Evolutionary conservation across 139 green algal species (phyloP).

Genomic region (Micromonas pusilla): DNA sequence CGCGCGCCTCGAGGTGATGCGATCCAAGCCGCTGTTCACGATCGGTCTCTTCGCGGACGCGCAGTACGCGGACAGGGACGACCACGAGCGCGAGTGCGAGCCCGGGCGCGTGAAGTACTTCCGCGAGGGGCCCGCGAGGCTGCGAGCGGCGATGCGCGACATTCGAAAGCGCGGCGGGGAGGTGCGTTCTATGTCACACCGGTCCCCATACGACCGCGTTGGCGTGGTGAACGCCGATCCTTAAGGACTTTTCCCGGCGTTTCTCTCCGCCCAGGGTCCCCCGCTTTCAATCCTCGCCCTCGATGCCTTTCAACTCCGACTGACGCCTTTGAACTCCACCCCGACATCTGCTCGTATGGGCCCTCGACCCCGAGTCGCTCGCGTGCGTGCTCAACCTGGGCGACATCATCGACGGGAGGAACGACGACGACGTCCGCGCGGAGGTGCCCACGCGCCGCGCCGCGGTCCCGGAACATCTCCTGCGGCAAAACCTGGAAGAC

Average conservation of each 20-base stretch:
- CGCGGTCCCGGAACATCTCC: not conserved
- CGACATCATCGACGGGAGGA: constrained; percentile 57
- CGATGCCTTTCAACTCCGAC: too few relatives aligned
- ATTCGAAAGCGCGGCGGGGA: not conserved
- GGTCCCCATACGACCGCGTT: too few relatives aligned
- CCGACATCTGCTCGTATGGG: too few relatives aligned
- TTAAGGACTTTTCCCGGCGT: too few relatives aligned
- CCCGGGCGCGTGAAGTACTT: constrained; percentile 8
- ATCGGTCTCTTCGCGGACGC: constrained; percentile 19
- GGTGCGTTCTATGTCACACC: too few relatives aligned
- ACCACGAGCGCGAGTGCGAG: not conserved
- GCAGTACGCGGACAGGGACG: constrained; percentile 19
- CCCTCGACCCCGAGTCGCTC: too few relatives aligned
- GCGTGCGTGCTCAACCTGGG: constrained; percentile 46
- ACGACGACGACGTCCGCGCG: constrained; percentile 10
- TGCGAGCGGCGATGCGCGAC: not conserved
- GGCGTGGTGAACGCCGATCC: too few relatives aligned
- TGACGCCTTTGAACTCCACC: too few relatives aligned
- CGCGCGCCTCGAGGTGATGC: not conserved
- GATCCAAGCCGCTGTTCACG: not conserved
- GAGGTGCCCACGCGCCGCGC: not conserved
- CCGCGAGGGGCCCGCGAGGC: not conserved
- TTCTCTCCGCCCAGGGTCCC: too few relatives aligned
- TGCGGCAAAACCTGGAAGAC: not conserved
- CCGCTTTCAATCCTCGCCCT: too few relatives aligned